Conservation (phyloP, 805 yeast species). For the Candida easanensis region DNA sequence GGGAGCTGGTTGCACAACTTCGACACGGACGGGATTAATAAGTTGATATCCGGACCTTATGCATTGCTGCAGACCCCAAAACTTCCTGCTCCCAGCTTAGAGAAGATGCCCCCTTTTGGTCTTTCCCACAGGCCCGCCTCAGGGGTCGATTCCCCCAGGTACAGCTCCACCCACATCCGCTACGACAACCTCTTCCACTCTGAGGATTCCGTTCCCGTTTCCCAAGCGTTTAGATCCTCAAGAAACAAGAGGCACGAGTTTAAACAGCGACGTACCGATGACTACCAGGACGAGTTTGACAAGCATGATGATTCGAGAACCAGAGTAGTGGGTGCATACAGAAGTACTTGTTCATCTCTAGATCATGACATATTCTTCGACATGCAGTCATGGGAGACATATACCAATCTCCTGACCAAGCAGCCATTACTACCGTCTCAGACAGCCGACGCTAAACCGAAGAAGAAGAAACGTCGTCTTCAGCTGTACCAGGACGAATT, state of each 20-base stretch:
- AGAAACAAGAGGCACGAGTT: constrained; percentile 10
- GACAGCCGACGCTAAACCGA: background rate
- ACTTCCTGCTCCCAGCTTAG: background rate
- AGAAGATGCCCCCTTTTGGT: background rate
- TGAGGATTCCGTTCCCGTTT: constrained; percentile 2
- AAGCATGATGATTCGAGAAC: constrained; percentile 6
- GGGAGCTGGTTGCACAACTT: background rate
- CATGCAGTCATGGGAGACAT: background rate
- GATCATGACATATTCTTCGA: background rate
- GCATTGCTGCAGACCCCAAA: too few species aligned
- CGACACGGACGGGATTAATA: background rate
- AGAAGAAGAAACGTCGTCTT: constrained; percentile 20
- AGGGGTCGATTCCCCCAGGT: background rate
- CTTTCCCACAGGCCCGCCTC: background rate
- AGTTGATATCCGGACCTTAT: too few species aligned
- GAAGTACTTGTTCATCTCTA: background rate
- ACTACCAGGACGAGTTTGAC: constrained; percentile 23
- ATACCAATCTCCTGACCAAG: background rate
- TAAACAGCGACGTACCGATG: constrained; percentile 3
- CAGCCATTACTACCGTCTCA: background rate
- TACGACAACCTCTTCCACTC: constrained; percentile 1
- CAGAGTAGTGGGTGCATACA: constrained; percentile 1
- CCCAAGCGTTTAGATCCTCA: constrained; percentile 13
- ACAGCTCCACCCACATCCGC: constrained; percentile 1
- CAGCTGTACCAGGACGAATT: constrained; percentile 37